phyloP scores from a whole-genome alignment of 257 asterid species.

The Lycium ferocissimum region DNA sequence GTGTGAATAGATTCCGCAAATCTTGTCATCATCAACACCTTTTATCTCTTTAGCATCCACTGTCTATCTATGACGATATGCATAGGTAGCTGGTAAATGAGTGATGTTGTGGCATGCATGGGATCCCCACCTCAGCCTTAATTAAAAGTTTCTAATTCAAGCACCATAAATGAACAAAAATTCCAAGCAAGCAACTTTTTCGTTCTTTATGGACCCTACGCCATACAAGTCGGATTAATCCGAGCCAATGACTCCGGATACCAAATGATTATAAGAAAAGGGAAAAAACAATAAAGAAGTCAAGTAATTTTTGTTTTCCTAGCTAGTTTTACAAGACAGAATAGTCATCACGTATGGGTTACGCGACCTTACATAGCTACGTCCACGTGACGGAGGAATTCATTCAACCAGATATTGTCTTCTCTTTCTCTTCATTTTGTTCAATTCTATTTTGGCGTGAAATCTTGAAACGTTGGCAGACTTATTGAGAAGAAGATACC shows the following conservation, averaged over 20 bases:
- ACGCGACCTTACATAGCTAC: neutral
- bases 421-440: neutral
- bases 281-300: neutral
- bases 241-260: too few species aligned
- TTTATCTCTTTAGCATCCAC: too few species aligned
- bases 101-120: too few species aligned
- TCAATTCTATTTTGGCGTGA: slow-evolving; percentile 4
- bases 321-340: neutral
- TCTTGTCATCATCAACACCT: neutral
- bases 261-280: too few species aligned
- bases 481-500: neutral
- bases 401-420: neutral
- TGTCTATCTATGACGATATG: too few species aligned
- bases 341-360: neutral
- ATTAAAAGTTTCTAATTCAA: too few species aligned
- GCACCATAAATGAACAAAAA: too few species aligned
- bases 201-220: too few species aligned
- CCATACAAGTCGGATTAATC: too few species aligned
- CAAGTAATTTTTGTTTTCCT: neutral
- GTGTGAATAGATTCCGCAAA: neutral
- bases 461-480: neutral
- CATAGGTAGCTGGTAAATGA: too few species aligned
- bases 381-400: neutral
- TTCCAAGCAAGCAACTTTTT: too few species aligned
- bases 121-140: too few species aligned